phyloP scores from a whole-genome alignment of 306 rosid genomes.

The Prosopis cineraria region DNA sequence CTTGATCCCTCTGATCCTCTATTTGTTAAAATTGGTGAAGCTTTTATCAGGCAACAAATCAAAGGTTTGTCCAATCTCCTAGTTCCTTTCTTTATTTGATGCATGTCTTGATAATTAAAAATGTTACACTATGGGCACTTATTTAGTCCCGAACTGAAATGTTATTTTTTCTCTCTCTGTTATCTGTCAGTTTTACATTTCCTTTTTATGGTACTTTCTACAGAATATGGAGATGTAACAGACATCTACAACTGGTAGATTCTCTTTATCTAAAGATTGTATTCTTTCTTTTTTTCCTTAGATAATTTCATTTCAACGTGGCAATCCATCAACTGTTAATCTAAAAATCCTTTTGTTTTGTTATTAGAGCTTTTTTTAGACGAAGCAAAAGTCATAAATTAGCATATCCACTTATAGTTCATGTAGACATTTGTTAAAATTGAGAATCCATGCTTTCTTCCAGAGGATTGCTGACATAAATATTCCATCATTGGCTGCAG shows the following conservation, averaged over 20 bases:
- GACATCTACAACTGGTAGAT: slow-evolving; percentile 90
- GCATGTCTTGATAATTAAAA: slow-evolving; percentile 2
- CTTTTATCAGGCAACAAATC: slow-evolving; percentile 76
- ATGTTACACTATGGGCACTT: slow-evolving; percentile 7
- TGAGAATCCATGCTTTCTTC: slow-evolving; percentile 26
- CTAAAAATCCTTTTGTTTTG: neutral
- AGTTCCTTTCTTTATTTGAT: neutral
- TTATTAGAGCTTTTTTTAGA: slow-evolving; percentile 3
- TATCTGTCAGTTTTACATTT: slow-evolving; percentile 30
- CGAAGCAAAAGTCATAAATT: neutral
- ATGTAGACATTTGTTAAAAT: neutral
- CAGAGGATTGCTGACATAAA: slow-evolving; percentile 28
- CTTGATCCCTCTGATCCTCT: slow-evolving; percentile 94
- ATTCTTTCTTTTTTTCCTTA: neutral
- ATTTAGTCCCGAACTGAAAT: neutral
- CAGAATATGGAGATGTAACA: slow-evolving; percentile 96
- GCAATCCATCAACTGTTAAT: slow-evolving; percentile 3
- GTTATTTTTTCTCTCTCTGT: neutral
- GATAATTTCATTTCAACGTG: slow-evolving; percentile 18
- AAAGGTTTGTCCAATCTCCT: slow-evolving; percentile 55
- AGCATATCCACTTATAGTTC: slow-evolving; percentile 13
- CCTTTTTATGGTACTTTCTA: slow-evolving; percentile 7
- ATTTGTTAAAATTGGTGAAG: slow-evolving; percentile 84
- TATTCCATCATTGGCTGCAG: slow-evolving; percentile 49
- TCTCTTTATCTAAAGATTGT: slow-evolving; percentile 26